Evolutionary conservation across 768 basidiomycete species (phyloP).

Genomic region (Mycena metata): DNA sequence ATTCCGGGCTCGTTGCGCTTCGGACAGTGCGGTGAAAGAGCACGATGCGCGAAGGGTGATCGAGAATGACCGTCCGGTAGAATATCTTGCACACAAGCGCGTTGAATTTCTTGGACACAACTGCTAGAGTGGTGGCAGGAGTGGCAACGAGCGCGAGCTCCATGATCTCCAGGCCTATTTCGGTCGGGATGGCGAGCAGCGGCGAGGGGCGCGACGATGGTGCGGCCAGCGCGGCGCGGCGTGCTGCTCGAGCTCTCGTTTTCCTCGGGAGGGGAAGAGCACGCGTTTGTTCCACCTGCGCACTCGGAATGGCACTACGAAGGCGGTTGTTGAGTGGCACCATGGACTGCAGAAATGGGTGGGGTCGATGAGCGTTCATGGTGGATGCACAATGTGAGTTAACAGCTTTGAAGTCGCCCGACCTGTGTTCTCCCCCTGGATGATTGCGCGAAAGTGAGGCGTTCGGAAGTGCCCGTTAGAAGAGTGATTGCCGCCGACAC

Average conservation of each 20-base stretch:
- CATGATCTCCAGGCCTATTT: conserved; percentile 38
- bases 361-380: conserved; percentile 1
- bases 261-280: neutral
- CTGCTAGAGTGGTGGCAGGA: conserved; percentile 18
- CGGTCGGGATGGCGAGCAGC: conserved; percentile 31
- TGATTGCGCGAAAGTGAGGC: no score
- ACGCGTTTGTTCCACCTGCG: neutral
- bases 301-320: neutral
- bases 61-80: conserved; percentile 39
- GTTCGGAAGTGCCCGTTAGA: no score
- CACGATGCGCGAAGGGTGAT: conserved; percentile 20
- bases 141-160: conserved; percentile 33
- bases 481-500: no score
- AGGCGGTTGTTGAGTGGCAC: neutral
- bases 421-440: no score
- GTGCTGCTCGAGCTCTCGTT: neutral
- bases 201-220: conserved; percentile 6
- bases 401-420: no score
- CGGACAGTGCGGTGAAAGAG: conserved; percentile 36
- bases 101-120: conserved; percentile 34
- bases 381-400: neutral
- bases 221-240: neutral
- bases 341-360: neutral
- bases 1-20: conserved; percentile 12
- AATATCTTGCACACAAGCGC: conserved; percentile 35